A percentile compares a stretch with the other conserved stretches of the same genome.
phyloP scores from a whole-genome alignment of 306 rosid genomes.

The Lotus japonicus region DNA sequence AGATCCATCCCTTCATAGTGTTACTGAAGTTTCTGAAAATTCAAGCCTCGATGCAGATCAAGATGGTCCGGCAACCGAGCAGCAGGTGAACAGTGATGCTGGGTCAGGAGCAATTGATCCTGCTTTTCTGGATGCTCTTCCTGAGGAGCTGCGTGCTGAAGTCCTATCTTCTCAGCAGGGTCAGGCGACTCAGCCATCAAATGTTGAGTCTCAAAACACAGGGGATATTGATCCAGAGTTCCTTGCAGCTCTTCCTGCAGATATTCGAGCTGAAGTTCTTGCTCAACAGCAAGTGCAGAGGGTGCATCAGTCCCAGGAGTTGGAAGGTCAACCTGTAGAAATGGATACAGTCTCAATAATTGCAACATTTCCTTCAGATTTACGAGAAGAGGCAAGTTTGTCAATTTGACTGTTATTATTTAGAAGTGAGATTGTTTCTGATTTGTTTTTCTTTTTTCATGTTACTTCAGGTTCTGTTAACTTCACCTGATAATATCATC shows the following conservation, averaged over 20 bases:
- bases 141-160: slow-evolving; percentile 95
- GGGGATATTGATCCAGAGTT: slow-evolving; percentile 99
- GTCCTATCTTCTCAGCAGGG: slow-evolving; percentile 93
- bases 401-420: not conserved
- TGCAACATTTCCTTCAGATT: slow-evolving; percentile 98
- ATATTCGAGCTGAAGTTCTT: slow-evolving; percentile 94
- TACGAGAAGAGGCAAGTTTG: slow-evolving; percentile 85
- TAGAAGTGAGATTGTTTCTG: not conserved
- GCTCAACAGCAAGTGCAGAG: slow-evolving; percentile 99
- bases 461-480: slow-evolving; percentile 72
- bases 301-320: slow-evolving; percentile 85
- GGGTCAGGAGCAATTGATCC: slow-evolving; percentile 96
- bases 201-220: slow-evolving; percentile 60
- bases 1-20: slow-evolving; percentile 88
- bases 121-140: slow-evolving; percentile 98
- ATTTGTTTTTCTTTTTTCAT: not conserved
- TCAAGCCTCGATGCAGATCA: slow-evolving; percentile 93
- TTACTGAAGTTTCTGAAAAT: slow-evolving; percentile 92
- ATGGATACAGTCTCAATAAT: slow-evolving; percentile 99
- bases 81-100: slow-evolving; percentile 63
- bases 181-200: slow-evolving; percentile 79
- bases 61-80: slow-evolving; percentile 70
- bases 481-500: slow-evolving; percentile 90
- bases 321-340: slow-evolving; percentile 99
- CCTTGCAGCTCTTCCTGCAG: slow-evolving; percentile 98